phyloP scores from a whole-genome alignment of 352 stramenopile species.

The Elongisporangium senticosum region DNA sequence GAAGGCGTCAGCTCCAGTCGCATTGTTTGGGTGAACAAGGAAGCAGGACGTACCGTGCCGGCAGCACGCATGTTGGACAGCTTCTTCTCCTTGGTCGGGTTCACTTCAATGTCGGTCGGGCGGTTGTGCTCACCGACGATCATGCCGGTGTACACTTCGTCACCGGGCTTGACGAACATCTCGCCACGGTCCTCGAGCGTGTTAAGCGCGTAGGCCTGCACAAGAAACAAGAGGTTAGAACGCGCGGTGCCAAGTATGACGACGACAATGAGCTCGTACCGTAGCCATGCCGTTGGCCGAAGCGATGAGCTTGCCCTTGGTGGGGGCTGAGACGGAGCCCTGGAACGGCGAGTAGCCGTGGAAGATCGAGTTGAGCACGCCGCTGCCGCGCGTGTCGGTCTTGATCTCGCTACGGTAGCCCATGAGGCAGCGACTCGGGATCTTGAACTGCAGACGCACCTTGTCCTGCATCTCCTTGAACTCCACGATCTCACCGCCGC shows the following conservation, averaged over 20 bases:
- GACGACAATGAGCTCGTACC: conserved; percentile 17
- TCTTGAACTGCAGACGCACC: conserved; percentile 94
- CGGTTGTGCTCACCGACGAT: conserved; percentile 97
- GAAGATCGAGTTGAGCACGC: conserved; percentile 97
- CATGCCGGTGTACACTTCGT: conserved; percentile 97
- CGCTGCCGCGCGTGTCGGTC: conserved; percentile 93
- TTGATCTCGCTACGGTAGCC: conserved; percentile 96
- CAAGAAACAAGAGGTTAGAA: background rate
- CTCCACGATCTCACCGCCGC: conserved; percentile 91
- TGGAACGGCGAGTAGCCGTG: conserved; percentile 91
- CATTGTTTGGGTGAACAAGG: background rate
- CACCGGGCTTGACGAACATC: conserved; percentile 94
- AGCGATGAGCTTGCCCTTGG: conserved; percentile 83
- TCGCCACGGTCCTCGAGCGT: conserved; percentile 90
- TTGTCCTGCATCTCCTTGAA: conserved; percentile 91
- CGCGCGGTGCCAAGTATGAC: background rate
- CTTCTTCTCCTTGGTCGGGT: conserved; percentile 97
- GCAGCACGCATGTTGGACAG: conserved; percentile 95
- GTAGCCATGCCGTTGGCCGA: conserved; percentile 66
- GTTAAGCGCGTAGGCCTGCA: conserved; percentile 89
- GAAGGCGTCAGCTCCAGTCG: background rate
- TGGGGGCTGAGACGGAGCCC: conserved; percentile 59
- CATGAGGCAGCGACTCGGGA: conserved; percentile 94
- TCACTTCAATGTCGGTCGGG: conserved; percentile 95
- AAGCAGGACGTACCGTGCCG: conserved; percentile 43